Base-by-base conservation (phyloP, 2,329 filamentous ascomycete species). In the Aspergillus candidus region DNA sequence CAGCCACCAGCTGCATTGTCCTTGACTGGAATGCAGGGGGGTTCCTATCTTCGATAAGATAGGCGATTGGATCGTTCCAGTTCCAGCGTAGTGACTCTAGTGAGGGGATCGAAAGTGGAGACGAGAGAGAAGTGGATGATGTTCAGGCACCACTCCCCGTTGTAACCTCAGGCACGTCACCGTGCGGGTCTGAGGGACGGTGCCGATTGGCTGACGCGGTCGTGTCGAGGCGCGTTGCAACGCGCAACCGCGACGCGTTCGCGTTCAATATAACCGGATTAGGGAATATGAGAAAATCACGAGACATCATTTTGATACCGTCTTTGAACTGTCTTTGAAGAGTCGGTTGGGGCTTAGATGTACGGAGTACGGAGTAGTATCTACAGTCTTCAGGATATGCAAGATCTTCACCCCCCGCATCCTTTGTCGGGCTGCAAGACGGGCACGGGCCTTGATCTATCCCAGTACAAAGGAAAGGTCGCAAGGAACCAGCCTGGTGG, bases 171-270 rank as follows among this genome's bases (percentile, higher is more conserved):
- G 13, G 40, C 13, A 39, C 11, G n/a, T 30, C n/a, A 11, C 29
- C 32, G 14, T 41, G 41, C 38, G 30, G 18, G n/a, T 7, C 17
- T 35, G 32, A 35, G 4, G 12, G 31, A n/a, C 12, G 11, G 69
- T 37, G 13, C 77, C 44, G 34, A 46, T 51, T 51, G 48, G 48
- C 6, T 4, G 35, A 41, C 46, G 39, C 46, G 4, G 22, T 27
- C 22, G 22, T 27, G 22, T 27, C 22, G 46, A 27, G 17, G 32
- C 35, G 38, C 32, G 38, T 41, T 31, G 4, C 6, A 29, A 30
- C 35, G 41, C 43, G 49, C 11, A 17, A 41, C 37, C 22, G 40
- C 17, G 37, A 40, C 49, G 46, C 46, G 49, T 42, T 49, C 49
- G 46, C 32, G 46, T 27, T 27, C 22, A 49, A 51, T 51, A 42